Conservation (phyloP, 345 rosid genomes). For the Ceriops tagal region DNA sequence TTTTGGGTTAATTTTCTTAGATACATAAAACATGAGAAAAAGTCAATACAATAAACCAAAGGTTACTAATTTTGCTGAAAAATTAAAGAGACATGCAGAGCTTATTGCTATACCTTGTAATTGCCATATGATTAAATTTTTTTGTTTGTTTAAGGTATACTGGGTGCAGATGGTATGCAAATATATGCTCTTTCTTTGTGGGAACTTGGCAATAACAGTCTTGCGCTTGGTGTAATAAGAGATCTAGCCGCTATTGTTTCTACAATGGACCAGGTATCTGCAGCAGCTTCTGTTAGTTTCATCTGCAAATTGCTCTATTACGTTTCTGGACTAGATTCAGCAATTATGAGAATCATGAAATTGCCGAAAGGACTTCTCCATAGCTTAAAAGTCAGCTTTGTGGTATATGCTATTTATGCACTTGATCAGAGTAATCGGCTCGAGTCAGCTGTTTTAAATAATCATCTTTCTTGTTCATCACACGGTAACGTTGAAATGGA, state of each 20-base stretch:
- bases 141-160: slow-evolving; percentile 47
- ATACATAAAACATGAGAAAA: not conserved
- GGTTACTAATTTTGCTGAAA: not conserved
- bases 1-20: not conserved
- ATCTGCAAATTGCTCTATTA: slow-evolving; percentile 71
- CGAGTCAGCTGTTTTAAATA: slow-evolving; percentile 52
- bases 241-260: slow-evolving; percentile 56
- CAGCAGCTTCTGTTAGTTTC: slow-evolving; percentile 65
- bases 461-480: slow-evolving; percentile 45
- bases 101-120: slow-evolving; percentile 9
- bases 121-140: slow-evolving; percentile 10
- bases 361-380: slow-evolving; percentile 66
- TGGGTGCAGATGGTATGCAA: slow-evolving; percentile 67
- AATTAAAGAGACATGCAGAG: not conserved
- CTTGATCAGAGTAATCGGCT: slow-evolving; percentile 70
- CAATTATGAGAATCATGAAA: slow-evolving; percentile 64
- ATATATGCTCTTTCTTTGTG: slow-evolving; percentile 80
- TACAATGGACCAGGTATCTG: slow-evolving; percentile 51
- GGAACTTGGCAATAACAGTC: slow-evolving; percentile 67
- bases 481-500: slow-evolving; percentile 66
- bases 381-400: slow-evolving; percentile 64
- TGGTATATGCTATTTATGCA: slow-evolving; percentile 67
- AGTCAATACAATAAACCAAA: not conserved
- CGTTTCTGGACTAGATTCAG: slow-evolving; percentile 70
- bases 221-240: slow-evolving; percentile 56